phyloP scores from a whole-genome alignment of 2,329 filamentous ascomycete species.

The Fusarium succisae region DNA sequence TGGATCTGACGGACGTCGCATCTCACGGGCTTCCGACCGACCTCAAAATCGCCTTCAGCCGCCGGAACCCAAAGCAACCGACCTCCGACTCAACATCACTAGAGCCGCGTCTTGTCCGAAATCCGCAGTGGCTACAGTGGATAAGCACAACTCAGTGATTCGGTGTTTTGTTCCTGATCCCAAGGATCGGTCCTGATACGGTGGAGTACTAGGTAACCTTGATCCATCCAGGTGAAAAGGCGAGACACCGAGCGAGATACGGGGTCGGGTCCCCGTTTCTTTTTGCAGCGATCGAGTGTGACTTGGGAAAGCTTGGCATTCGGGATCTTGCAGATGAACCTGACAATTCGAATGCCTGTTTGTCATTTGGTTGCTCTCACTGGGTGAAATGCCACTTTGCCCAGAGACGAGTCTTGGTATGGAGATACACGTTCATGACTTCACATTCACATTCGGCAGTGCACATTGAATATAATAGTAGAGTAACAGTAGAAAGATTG shows the following conservation, averaged over 20 bases:
- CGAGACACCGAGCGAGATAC: conserved; percentile 24
- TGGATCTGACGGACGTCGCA: conserved; percentile 9
- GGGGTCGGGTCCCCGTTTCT: conserved; percentile 1
- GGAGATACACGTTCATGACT: neutral
- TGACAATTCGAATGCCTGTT: conserved; percentile 12
- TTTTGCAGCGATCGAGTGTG: neutral
- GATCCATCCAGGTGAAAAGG: conserved; percentile 14
- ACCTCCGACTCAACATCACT: conserved; percentile 7
- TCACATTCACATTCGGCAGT: neutral
- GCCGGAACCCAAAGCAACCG: conserved; percentile 14
- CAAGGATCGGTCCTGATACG: conserved; percentile 8
- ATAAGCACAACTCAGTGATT: neutral
- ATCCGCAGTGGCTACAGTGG: conserved; percentile 17
- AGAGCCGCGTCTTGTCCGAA: neutral
- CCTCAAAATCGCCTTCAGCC: conserved; percentile 6
- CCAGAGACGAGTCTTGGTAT: conserved; percentile 1
- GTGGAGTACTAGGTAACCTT: neutral
- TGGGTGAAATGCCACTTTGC: conserved; percentile 8
- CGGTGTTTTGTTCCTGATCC: neutral
- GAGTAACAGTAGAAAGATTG: conserved; percentile 18
- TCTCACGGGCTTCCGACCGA: neutral
- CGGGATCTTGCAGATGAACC: conserved; percentile 27
- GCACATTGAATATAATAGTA: neutral
- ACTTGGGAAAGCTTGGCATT: conserved; percentile 24
- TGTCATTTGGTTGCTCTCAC: conserved; percentile 28